These are phyloP conservation scores for Metahyphopichia silvanorum DNA, from an alignment of 805 yeast species.

Conservation along the genomic window DNA sequence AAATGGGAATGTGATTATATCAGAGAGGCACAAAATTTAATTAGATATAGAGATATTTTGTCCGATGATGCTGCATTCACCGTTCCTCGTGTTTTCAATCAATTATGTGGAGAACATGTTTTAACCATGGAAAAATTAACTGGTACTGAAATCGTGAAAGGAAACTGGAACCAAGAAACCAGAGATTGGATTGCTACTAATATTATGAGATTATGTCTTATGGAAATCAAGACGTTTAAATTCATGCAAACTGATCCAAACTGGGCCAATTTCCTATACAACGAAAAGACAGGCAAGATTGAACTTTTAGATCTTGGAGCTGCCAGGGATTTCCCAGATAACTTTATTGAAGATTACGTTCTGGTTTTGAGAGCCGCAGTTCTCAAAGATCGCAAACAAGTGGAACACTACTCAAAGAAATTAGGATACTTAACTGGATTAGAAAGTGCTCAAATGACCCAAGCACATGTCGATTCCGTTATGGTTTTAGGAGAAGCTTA, in stretches of 20 bases:
- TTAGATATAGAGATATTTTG: constrained; percentile 58
- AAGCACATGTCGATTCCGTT: constrained; percentile 90
- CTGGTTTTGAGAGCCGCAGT: constrained; percentile 74
- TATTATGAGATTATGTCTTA: constrained; percentile 81
- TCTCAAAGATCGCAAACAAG: constrained; percentile 57
- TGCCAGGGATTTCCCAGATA: constrained; percentile 69
- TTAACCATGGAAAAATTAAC: constrained; percentile 86
- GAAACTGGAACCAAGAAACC: constrained; percentile 69
- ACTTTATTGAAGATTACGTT: constrained; percentile 68
- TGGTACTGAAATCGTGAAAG: constrained; percentile 79
- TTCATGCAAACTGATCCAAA: constrained; percentile 99
- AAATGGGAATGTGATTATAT: constrained; percentile 98
- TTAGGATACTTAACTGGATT: constrained; percentile 91
- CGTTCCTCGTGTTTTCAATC: constrained; percentile 79
- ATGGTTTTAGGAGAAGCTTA: constrained; percentile 93
- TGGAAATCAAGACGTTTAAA: constrained; percentile 78
- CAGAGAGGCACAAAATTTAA: constrained; percentile 79
- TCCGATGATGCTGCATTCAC: constrained; percentile 59
- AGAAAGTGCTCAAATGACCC: constrained; percentile 82
- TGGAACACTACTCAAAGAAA: constrained; percentile 60
- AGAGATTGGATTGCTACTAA: constrained; percentile 79
- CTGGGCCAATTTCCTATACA: constrained; percentile 96
- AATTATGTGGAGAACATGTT: constrained; percentile 76
- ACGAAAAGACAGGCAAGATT: constrained; percentile 62
- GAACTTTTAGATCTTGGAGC: constrained; percentile 96